phyloP scores from a whole-genome alignment of 2,329 filamentous ascomycete species.

The Aspergillus terreus region DNA sequence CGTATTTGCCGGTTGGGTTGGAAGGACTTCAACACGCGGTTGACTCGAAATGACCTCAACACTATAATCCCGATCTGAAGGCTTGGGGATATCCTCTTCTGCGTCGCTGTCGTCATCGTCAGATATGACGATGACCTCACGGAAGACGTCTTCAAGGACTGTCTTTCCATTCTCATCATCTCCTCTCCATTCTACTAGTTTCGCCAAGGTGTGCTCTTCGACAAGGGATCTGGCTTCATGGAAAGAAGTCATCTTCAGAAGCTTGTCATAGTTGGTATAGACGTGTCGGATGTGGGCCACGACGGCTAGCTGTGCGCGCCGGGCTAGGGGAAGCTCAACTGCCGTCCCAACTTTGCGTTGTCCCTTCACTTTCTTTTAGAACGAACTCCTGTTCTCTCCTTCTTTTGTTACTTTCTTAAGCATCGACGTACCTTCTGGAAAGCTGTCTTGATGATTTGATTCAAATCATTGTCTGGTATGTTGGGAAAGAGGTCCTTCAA shows the following conservation, averaged over 20 bases:
- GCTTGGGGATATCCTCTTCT: conserved; percentile 28
- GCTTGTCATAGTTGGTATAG: conserved; percentile 60
- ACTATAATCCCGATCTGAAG: conserved; percentile 33
- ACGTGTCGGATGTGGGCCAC: conserved; percentile 60
- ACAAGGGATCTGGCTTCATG: conserved; percentile 53
- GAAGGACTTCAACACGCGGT: conserved; percentile 31
- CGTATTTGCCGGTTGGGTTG: conserved; percentile 28
- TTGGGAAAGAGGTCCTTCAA: conserved; percentile 62
- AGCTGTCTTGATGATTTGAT: conserved; percentile 57
- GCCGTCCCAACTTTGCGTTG: conserved; percentile 57
- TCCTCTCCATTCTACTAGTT: conserved; percentile 60
- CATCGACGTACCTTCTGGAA: conserved; percentile 52
- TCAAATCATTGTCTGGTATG: conserved; percentile 56
- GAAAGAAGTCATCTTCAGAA: conserved; percentile 52
- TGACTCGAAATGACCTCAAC: conserved; percentile 43
- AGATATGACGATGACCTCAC: conserved; percentile 62
- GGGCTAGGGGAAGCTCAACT: conserved; percentile 50
- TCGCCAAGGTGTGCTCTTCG: conserved; percentile 53
- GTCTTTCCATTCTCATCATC: conserved; percentile 52
- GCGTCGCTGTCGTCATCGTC: conserved; percentile 54
- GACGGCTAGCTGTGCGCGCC: conserved; percentile 59
- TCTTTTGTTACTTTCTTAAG: not conserved
- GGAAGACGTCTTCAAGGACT: conserved; percentile 59
- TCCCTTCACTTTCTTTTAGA: conserved; percentile 39
- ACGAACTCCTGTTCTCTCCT: conserved; percentile 7